Evolutionary conservation across 768 basidiomycete species (phyloP).

Genomic region (Tricholoma sp.): DNA sequence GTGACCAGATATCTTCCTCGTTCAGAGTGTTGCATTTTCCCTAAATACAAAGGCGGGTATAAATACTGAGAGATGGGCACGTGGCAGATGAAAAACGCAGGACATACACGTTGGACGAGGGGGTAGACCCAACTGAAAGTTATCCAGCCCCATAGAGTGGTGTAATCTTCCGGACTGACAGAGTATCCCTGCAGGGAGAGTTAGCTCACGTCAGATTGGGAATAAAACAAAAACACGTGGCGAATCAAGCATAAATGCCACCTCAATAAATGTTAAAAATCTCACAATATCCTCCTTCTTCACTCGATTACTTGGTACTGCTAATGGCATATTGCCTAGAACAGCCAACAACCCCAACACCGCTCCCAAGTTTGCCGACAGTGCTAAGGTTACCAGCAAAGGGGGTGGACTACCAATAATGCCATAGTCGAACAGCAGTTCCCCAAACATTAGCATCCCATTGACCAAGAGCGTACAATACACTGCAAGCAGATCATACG

Average conservation of each 20-base stretch:
- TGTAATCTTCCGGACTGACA: constrained; percentile 71
- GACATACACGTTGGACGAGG: constrained; percentile 43
- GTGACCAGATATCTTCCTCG: constrained; percentile 65
- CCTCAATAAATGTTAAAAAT: too few species aligned
- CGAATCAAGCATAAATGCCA: too few species aligned
- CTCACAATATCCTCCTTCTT: constrained; percentile 58
- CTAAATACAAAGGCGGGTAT: constrained; percentile 12
- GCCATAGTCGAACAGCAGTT: constrained; percentile 44
- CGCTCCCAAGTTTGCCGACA: constrained; percentile 38
- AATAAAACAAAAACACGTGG: not conserved
- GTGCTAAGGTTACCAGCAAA: constrained; percentile 20
- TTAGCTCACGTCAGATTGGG: not conserved
- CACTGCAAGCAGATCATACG: constrained; percentile 59
- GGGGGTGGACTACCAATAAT: constrained; percentile 42
- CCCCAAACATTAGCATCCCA: constrained; percentile 46
- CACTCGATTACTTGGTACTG: constrained; percentile 48
- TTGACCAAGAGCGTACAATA: constrained; percentile 44
- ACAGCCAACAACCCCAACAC: constrained; percentile 39
- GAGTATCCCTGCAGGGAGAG: constrained; percentile 31
- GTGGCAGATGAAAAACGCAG: not conserved
- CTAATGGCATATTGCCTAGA: constrained; percentile 59
- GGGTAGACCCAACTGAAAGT: constrained; percentile 71
- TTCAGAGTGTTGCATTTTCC: constrained; percentile 52
- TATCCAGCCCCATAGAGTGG: constrained; percentile 63
- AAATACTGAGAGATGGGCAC: too few species aligned